These are phyloP conservation scores for Coleophoma eucalyptorum DNA, from an alignment of 2,329 filamentous ascomycete species.

Conservation along the genomic window DNA sequence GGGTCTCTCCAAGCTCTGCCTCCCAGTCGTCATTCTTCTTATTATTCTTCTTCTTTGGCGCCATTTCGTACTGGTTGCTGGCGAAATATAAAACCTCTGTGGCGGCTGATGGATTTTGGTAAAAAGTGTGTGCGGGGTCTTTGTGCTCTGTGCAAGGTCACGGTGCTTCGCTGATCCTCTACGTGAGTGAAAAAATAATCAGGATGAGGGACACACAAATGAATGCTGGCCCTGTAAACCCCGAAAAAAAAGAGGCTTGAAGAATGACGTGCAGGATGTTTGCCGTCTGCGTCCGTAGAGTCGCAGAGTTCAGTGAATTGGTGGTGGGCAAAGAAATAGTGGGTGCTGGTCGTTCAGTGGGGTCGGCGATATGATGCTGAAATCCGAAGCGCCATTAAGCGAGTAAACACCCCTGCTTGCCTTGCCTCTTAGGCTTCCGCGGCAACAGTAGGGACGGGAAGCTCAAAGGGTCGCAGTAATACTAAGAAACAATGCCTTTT, in stretches of 20 bases:
- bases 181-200: no score
- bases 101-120: neutral
- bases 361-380: neutral
- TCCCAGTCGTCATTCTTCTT: slow-evolving; percentile 90
- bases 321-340: neutral
- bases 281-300: no score
- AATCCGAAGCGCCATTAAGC: neutral
- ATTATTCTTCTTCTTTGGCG: slow-evolving; percentile 92
- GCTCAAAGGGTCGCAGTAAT: no score
- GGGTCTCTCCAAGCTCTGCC: slow-evolving; percentile 77
- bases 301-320: neutral
- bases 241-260: neutral
- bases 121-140: neutral
- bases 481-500: no score
- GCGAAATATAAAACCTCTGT: no score
- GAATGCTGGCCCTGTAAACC: no score
- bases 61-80: slow-evolving; percentile 53
- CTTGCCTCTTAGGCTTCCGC: neutral
- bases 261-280: neutral
- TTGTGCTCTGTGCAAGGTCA: neutral
- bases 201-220: no score
- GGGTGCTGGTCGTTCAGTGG: neutral
- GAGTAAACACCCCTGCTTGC: neutral
- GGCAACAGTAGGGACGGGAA: no score
- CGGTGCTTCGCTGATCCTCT: neutral